Evolutionary conservation across 1,139 yeast species (phyloP), one percentile per base, ranked within the genome.

Genomic region (Hemisphaericaspora xylofermentans): DNA sequence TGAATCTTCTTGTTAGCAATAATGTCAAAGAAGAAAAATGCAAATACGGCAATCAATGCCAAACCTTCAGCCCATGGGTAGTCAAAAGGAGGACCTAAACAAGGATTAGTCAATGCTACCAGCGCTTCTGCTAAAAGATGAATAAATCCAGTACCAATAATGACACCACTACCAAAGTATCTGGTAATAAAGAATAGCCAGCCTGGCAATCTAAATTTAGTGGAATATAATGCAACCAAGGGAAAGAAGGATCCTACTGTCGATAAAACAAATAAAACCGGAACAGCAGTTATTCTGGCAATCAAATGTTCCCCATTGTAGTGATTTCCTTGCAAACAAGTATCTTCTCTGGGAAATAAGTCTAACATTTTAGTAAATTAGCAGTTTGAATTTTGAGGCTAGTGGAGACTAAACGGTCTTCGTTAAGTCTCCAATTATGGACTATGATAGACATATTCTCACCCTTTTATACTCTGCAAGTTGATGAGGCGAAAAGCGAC

Each of bases 11-110:
- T 48, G 40, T 57, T 66, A 16, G 64, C 66, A 13, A 59, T 26
- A 3, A 63, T 47, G 35, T 64, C 69, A 33, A 63, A 53, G 18
- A 60, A 50, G 45, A 66, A 64, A 59, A 67, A 63, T 10, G 53
- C 38, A 40, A 63, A 62, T 0, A 61, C 57, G 6, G 68, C 64
- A 52, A 66, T 59, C 32, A 68, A 55, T 1, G 66, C 60, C 12
- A 67, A 57, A 2, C 62, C 70, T 24, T 62, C 60, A 1, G 70
- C 56, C 64, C 68, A 66, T 5, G 71, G 63, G 40, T 66, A 68
- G 10, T 57, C 64, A 42, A 60, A 61, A 1, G 53, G 49, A 0
- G 58, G 60, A 4, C 66, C 68, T 21, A 68, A 51, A 43, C 72
- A 66, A 7, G 54, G 57, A 36, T 61, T 50, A 3, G 54, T 45